phyloP scores from a whole-genome alignment of 805 yeast species.

The Candida sakaeoensis region DNA sequence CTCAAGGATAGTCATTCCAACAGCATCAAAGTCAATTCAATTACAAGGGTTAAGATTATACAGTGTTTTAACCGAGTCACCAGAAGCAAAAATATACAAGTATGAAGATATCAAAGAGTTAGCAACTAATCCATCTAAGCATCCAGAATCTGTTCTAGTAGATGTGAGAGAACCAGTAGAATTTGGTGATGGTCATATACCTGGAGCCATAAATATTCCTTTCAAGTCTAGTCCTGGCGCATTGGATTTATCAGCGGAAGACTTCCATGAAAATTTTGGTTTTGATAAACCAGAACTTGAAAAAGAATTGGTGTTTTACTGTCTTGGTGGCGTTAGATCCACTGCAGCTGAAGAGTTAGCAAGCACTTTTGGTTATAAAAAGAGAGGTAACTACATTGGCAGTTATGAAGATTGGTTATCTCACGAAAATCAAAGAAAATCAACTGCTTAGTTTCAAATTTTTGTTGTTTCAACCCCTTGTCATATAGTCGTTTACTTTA shows the following conservation, averaged over 20 bases:
- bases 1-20: neutral
- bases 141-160: slow-evolving; percentile 53
- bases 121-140: slow-evolving; percentile 35
- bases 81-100: slow-evolving; percentile 46
- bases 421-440: slow-evolving; percentile 24
- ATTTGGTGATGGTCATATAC: slow-evolving; percentile 68
- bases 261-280: slow-evolving; percentile 77
- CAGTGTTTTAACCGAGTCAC: slow-evolving; percentile 34
- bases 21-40: neutral
- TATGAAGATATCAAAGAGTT: slow-evolving; percentile 51
- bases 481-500: slow-evolving; percentile 2
- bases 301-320: slow-evolving; percentile 80
- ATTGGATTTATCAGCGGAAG: slow-evolving; percentile 70
- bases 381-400: slow-evolving; percentile 83
- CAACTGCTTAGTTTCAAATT: no score
- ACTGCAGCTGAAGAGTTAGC: slow-evolving; percentile 91
- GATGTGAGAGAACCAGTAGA: slow-evolving; percentile 95
- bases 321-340: slow-evolving; percentile 90
- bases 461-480: slow-evolving; percentile 1
- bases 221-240: slow-evolving; percentile 92
- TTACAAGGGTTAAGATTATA: slow-evolving; percentile 19
- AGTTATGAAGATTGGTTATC: slow-evolving; percentile 81
- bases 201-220: slow-evolving; percentile 83
- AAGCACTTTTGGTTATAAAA: slow-evolving; percentile 78
- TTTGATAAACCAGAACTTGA: slow-evolving; percentile 71